phyloP scores from a whole-genome alignment of 495 filamentous ascomycete species.

The Penicillium steckii region DNA sequence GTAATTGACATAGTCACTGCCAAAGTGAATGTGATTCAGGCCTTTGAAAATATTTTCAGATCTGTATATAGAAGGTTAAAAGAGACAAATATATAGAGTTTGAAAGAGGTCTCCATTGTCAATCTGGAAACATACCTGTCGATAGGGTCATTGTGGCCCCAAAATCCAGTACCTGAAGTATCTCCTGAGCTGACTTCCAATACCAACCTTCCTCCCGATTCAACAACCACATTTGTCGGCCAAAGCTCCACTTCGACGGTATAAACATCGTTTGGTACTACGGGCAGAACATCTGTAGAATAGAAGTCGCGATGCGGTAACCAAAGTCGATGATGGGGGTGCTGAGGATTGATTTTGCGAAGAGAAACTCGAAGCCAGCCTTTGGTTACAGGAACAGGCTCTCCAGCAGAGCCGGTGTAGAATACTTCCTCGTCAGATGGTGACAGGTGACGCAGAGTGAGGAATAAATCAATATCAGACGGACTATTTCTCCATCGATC shows the following conservation, averaged over 20 bases:
- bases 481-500: conserved; percentile 24
- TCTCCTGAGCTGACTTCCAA: neutral
- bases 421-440: conserved; percentile 55
- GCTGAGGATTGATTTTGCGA: conserved; percentile 48
- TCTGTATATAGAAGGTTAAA: neutral
- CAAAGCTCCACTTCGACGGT: conserved; percentile 58
- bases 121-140: neutral
- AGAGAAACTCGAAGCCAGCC: conserved; percentile 51
- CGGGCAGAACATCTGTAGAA: conserved; percentile 47
- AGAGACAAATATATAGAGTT: neutral
- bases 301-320: conserved; percentile 59
- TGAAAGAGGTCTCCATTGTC: too few relatives aligned
- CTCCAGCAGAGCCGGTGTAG: conserved; percentile 56
- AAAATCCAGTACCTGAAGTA: neutral
- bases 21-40: neutral
- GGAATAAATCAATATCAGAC: conserved; percentile 63
- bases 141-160: neutral
- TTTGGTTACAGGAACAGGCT: conserved; percentile 40
- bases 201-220: conserved; percentile 1
- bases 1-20: neutral
- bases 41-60: neutral
- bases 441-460: conserved; percentile 59
- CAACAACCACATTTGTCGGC: conserved; percentile 61
- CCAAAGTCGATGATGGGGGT: conserved; percentile 48
- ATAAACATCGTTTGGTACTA: conserved; percentile 49